phyloP scores from a whole-genome alignment of 371 early-diverging fungal genomes.

The Mucor velutinosus region DNA sequence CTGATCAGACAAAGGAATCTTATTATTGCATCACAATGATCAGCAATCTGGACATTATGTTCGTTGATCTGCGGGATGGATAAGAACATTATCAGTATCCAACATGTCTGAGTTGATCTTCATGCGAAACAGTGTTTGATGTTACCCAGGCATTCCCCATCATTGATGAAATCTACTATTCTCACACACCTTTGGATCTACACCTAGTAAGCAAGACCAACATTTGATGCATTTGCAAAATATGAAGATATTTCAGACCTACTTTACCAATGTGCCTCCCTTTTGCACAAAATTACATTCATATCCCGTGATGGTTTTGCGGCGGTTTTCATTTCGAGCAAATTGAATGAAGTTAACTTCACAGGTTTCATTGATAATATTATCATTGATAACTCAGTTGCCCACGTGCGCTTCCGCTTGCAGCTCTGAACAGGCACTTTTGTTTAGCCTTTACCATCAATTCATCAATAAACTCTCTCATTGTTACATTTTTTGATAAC shows the following conservation, averaged over 20 bases:
- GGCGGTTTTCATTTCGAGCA: neutral
- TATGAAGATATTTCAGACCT: too few relatives aligned
- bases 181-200: too few relatives aligned
- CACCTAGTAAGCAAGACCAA: too few relatives aligned
- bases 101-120: too few relatives aligned
- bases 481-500: neutral
- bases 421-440: neutral
- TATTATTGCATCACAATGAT: neutral
- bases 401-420: neutral
- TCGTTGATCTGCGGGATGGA: neutral
- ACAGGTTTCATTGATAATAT: neutral
- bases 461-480: neutral
- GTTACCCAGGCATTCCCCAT: too few relatives aligned
- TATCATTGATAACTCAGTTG: neutral
- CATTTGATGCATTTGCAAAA: too few relatives aligned
- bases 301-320: neutral
- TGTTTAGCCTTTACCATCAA: neutral
- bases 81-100: neutral
- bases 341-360: neutral
- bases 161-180: too few relatives aligned
- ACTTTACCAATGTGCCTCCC: too few relatives aligned
- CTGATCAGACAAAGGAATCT: too few relatives aligned
- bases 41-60: neutral
- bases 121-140: too few relatives aligned
- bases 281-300: too few relatives aligned